These are phyloP conservation scores for Quercus berberidifolia DNA, from an alignment of 306 rosid species.

Conservation along the genomic window DNA sequence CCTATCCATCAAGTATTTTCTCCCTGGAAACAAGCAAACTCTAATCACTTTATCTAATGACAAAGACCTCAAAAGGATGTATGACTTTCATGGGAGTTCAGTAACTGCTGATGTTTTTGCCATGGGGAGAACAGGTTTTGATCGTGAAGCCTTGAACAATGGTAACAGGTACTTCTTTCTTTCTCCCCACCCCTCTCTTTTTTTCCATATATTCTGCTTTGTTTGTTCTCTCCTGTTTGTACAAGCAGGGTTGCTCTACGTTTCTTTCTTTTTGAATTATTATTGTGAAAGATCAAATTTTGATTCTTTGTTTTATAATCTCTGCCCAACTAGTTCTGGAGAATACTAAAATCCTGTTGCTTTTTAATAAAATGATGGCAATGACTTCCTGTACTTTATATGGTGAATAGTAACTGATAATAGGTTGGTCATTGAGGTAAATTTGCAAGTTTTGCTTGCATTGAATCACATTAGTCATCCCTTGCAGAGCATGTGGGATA, in stretches of 20 bases:
- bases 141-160: slow-evolving; percentile 24
- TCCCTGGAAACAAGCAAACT: slow-evolving; percentile 47
- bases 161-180: slow-evolving; percentile 28
- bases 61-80: slow-evolving; percentile 52
- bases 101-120: slow-evolving; percentile 49
- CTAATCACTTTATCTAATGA: slow-evolving; percentile 46
- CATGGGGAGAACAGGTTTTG: slow-evolving; percentile 35
- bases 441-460: background rate
- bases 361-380: slow-evolving; percentile 8
- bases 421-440: background rate
- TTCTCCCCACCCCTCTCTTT: background rate
- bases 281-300: background rate
- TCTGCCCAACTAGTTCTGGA: background rate
- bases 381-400: background rate
- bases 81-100: slow-evolving; percentile 41
- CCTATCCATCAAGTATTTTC: slow-evolving; percentile 49
- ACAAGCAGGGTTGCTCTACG: background rate
- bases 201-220: background rate
- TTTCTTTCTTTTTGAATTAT: background rate
- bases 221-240: background rate
- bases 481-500: slow-evolving; percentile 38
- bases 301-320: background rate
- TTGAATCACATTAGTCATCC: slow-evolving; percentile 7
- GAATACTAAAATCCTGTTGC: background rate
- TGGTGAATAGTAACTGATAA: background rate